Evolutionary conservation across 2,329 filamentous ascomycete species (phyloP), one percentile per base, ranked within the genome.

Genomic region (Drechslerella coelobrocha): DNA sequence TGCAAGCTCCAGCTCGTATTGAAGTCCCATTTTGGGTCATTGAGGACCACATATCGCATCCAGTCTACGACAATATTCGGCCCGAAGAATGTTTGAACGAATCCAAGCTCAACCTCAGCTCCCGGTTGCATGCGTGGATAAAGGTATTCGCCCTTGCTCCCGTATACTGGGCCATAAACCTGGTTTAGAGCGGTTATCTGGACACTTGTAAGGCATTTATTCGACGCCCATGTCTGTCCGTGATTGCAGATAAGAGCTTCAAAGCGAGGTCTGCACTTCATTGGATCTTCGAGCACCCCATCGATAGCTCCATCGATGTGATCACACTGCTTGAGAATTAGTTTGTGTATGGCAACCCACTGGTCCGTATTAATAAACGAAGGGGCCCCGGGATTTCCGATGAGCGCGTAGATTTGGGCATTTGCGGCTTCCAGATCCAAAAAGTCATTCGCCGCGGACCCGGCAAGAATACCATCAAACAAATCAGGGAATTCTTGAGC

Each of bases 11-110:
- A 80, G 29, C 75, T 79, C n/a, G 77, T 72, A 17, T 31, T 27
- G 27, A 76, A 77, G 37, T 77, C 76, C 78, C 79, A 83, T 23
- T 73, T 75, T 2, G 79, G 76, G 62, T 82, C 68, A 43, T 75
- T 78, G 75, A 79, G 80, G n/a, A 82, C 77, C 0, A 78, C 80
- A 62, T 82, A 81, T 26, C 78, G 78, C 73, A 77, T 81, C 81
- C 80, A 82, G 72, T 81, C 80, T 75, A 2, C 73, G 73, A 69
- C 84, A 83, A 73, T 83, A 84, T 74, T 84, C 82, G 12, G 78
- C 77, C 34, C 84, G 47, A 21, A 80, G 77, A 66, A 79, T 78
- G 0, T n/a, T 8, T 14, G 12, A 14, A 3, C 34, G 4, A 5
- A 2, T 5, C 2, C 34, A 14, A 39, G 12, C 3, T 39, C 34